These are phyloP conservation scores for Hippophae rhamnoides DNA, from an alignment of 306 rosid species.

Conservation along the genomic window DNA sequence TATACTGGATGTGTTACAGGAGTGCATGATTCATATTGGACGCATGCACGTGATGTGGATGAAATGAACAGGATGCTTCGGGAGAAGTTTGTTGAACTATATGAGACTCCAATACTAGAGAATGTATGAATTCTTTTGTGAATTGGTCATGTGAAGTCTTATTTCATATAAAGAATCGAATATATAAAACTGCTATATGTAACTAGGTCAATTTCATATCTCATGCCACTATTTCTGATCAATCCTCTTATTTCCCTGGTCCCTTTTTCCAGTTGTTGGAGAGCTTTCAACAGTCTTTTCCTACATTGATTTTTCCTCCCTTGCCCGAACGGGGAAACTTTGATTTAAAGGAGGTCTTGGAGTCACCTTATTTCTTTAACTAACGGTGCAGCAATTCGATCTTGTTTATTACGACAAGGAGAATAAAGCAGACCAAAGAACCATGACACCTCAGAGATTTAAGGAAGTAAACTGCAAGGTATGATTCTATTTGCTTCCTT, in stretches of 20 bases:
- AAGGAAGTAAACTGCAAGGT: no score
- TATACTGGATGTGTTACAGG: constrained; percentile 38
- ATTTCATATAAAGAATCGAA: neutral
- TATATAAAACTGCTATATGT: neutral
- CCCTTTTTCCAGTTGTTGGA: constrained; percentile 53
- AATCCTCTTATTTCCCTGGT: constrained; percentile 7
- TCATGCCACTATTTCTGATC: neutral
- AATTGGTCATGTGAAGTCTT: neutral
- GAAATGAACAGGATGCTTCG: constrained; percentile 67
- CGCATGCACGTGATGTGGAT: constrained; percentile 91
- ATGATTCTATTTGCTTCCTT: no score
- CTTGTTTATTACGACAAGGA: no score
- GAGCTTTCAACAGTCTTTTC: constrained; percentile 65
- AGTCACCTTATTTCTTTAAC: constrained; percentile 90
- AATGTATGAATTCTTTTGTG: constrained; percentile 34
- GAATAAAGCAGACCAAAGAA: no score
- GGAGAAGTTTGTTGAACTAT: constrained; percentile 79
- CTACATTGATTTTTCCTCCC: constrained; percentile 52
- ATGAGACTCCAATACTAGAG: constrained; percentile 74
- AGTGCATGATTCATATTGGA: constrained; percentile 98
- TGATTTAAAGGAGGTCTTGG: constrained; percentile 55
- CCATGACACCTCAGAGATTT: no score
- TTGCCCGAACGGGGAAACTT: constrained; percentile 87
- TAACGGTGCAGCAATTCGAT: constrained; percentile 18
- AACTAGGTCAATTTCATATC: neutral